Evolutionary conservation across 192 early-diverging fungal genomes (phyloP), one percentile per base, ranked within the genome.

Genomic region (Helicostylum pulchrum): DNA sequence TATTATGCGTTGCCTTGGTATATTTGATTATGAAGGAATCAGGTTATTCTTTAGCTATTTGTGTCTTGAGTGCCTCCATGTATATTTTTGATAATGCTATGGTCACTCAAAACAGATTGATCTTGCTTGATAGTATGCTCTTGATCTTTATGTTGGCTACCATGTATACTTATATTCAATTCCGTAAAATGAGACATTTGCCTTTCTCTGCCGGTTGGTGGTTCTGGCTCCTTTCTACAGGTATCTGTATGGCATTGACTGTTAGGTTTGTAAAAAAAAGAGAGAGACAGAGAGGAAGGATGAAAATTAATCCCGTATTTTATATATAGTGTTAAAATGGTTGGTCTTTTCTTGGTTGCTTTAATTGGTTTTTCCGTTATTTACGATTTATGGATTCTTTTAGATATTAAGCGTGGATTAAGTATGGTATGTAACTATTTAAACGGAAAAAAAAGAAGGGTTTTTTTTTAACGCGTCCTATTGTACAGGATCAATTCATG

Each of bases 61-160:
- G 53, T 45, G 8, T 52, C 19, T 17, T 64, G 7, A 36, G 62
- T 14, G 34, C 68, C 2, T 14, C 30, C 17, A 49, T 47, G 30
- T 49, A 44, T 49, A 45, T 51, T 34, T 26, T 64, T 89, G 95
- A 98, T 63, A 98, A 92, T 71, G 83, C 90, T 4, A 76, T 94
- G 53, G 81, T 94, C 7, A 84, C 94, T 1, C 93, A 97, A 75
- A 90, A 86, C 42, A 85, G 96, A n/a, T 73, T 96, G 26, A 98
- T 97, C 59, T 76, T 95, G 42, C 76, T 97, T 47, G 95, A 97
- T 75, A 83, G 88, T 36, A 89, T 92, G 62, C 73, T 99, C 45
- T 81, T 98, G 60, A 80, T 96, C 26, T 96, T 94, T 68, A 90
- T 85, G 82, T 78, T 92, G 50, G 80, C 78, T 17, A 82, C 92